Conservation (phyloP, 176 grass and related monocot genomes). For the Paspalum vaginatum region DNA sequence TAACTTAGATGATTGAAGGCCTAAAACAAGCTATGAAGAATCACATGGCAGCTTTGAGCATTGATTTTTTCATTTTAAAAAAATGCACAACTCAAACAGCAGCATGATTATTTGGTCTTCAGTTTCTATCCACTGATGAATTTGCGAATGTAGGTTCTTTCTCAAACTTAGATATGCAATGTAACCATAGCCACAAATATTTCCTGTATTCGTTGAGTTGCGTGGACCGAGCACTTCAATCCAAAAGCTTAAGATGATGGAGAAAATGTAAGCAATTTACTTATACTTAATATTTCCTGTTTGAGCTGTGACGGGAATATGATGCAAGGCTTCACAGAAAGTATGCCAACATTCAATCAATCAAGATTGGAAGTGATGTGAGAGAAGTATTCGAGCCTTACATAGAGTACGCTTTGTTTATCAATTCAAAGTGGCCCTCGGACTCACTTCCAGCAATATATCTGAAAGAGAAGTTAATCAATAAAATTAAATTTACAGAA, state of each 20-base stretch:
- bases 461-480: slow-evolving; percentile 52
- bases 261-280: too few relatives aligned
- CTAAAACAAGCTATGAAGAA: not conserved
- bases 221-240: too few relatives aligned
- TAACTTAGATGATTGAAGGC: slow-evolving; percentile 10
- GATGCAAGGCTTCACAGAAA: not conserved
- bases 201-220: not conserved
- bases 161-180: not conserved
- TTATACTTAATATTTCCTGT: not conserved
- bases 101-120: not conserved
- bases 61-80: not conserved
- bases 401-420: slow-evolving; percentile 97
- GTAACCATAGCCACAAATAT: not conserved
- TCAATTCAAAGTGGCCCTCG: slow-evolving; percentile 83
- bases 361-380: slow-evolving; percentile 19
- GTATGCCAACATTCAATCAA: not conserved
- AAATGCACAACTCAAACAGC: not conserved
- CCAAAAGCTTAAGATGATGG: too few relatives aligned
- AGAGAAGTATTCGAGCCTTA: slow-evolving; percentile 43
- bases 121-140: not conserved
- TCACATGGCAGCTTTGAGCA: not conserved
- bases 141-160: not conserved
- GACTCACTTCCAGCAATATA: slow-evolving; percentile 91
- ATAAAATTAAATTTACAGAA: not conserved
- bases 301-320: not conserved